Evolutionary conservation across 345 rosid genomes (phyloP).

Genomic region (Acer yangbiense): DNA sequence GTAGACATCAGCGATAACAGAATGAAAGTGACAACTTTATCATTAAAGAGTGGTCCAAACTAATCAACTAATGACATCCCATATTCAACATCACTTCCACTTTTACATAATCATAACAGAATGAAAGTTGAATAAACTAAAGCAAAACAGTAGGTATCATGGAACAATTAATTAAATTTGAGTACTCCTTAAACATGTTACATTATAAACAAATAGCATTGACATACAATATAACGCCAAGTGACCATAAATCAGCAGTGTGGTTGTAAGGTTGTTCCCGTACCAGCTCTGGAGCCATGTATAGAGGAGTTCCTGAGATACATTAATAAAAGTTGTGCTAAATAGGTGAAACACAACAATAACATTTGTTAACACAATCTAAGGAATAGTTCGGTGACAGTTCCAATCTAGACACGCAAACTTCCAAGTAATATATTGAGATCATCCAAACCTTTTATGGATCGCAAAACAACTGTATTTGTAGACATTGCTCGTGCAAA

Average conservation of each 20-base stretch:
- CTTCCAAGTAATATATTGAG: not conserved
- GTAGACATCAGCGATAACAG: too few relatives aligned
- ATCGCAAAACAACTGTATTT: slow-evolving; percentile 92
- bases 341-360: not conserved
- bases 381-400: not conserved
- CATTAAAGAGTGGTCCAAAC: too few relatives aligned
- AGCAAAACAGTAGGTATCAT: not conserved
- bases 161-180: not conserved
- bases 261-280: slow-evolving; percentile 98
- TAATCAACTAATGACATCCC: too few relatives aligned
- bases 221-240: slow-evolving; percentile 95
- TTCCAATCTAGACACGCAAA: not conserved
- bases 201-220: not conserved
- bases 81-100: not conserved
- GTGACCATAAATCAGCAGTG: slow-evolving; percentile 98
- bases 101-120: not conserved
- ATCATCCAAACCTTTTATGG: slow-evolving; percentile 76
- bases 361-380: slow-evolving; percentile 12
- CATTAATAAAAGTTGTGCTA: slow-evolving; percentile 14
- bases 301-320: slow-evolving; percentile 85
- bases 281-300: slow-evolving; percentile 99
- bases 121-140: not conserved
- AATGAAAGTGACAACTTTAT: too few relatives aligned
- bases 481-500: slow-evolving; percentile 99
- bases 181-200: not conserved